phyloP scores from a whole-genome alignment of 805 yeast species.

The Millerozyma miso region DNA sequence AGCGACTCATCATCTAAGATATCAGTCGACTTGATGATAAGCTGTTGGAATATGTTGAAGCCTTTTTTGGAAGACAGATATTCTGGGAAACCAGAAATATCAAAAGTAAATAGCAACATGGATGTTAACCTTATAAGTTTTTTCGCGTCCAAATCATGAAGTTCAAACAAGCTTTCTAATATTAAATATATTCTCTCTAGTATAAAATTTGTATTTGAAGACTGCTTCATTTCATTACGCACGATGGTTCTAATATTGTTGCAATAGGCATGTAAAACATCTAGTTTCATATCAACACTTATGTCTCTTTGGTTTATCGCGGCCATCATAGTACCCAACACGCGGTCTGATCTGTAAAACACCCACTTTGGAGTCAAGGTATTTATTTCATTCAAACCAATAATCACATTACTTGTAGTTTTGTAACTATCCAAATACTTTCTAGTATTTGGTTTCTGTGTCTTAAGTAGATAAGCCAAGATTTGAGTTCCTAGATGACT shows the following conservation, averaged over 20 bases:
- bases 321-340: conserved; percentile 21
- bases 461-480: conserved; percentile 22
- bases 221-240: conserved; percentile 25
- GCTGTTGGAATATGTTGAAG: conserved; percentile 10
- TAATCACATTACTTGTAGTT: conserved; percentile 29
- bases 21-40: conserved; percentile 7
- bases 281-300: conserved; percentile 20
- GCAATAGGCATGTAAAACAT: conserved; percentile 20
- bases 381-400: conserved; percentile 25
- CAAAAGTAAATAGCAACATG: conserved; percentile 20
- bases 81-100: conserved; percentile 18
- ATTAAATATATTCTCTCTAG: conserved; percentile 28
- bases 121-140: neutral
- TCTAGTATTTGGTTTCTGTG: conserved; percentile 14
- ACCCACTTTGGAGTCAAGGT: conserved; percentile 34
- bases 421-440: conserved; percentile 22
- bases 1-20: conserved; percentile 8
- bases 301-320: conserved; percentile 22
- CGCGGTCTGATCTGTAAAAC: conserved; percentile 24
- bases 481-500: conserved; percentile 27
- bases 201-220: conserved; percentile 28
- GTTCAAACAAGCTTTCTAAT: conserved; percentile 18
- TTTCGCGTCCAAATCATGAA: neutral
- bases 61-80: conserved; percentile 2
- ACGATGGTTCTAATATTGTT: conserved; percentile 21